phyloP scores from a whole-genome alignment of 2,329 filamentous ascomycete genomes.

The Fusarium transvaalense region DNA sequence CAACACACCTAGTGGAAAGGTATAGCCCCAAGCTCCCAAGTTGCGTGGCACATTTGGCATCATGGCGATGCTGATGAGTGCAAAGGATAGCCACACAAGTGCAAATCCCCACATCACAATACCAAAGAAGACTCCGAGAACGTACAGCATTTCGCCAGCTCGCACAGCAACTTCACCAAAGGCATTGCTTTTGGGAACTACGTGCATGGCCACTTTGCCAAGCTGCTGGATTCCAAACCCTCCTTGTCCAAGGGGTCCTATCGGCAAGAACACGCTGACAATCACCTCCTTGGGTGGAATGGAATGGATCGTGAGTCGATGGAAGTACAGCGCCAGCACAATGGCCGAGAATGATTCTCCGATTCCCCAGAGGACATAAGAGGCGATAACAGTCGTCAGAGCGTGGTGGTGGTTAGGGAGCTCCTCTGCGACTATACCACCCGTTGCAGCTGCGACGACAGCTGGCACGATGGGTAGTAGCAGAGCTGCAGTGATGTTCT shows the following conservation, averaged over 20 bases:
- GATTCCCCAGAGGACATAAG: slow-evolving; percentile 77
- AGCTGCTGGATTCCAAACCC: slow-evolving; percentile 69
- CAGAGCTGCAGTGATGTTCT: slow-evolving; percentile 73
- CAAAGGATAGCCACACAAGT: slow-evolving; percentile 59
- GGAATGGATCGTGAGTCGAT: slow-evolving; percentile 74
- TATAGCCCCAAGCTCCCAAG: slow-evolving; percentile 63
- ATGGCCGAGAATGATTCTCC: slow-evolving; percentile 69
- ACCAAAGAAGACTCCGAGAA: slow-evolving; percentile 64
- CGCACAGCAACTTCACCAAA: slow-evolving; percentile 60
- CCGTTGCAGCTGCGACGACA: slow-evolving; percentile 74
- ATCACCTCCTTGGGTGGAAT: slow-evolving; percentile 75
- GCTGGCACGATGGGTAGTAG: slow-evolving; percentile 75
- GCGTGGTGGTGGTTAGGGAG: slow-evolving; percentile 68
- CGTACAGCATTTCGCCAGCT: slow-evolving; percentile 64
- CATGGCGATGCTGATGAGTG: slow-evolving; percentile 57
- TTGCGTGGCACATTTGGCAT: slow-evolving; percentile 56
- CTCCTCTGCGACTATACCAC: slow-evolving; percentile 72
- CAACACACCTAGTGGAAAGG: slow-evolving; percentile 61
- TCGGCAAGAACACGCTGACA: slow-evolving; percentile 74
- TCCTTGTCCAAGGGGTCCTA: slow-evolving; percentile 76
- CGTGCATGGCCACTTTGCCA: slow-evolving; percentile 60
- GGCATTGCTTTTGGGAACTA: slow-evolving; percentile 56
- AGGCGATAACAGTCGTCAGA: slow-evolving; percentile 71
- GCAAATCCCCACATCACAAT: slow-evolving; percentile 61
- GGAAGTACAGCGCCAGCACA: slow-evolving; percentile 76